These are phyloP conservation scores for Kwoniella europaea DNA, from an alignment of 768 basidiomycete genomes.

Conservation along the genomic window DNA sequence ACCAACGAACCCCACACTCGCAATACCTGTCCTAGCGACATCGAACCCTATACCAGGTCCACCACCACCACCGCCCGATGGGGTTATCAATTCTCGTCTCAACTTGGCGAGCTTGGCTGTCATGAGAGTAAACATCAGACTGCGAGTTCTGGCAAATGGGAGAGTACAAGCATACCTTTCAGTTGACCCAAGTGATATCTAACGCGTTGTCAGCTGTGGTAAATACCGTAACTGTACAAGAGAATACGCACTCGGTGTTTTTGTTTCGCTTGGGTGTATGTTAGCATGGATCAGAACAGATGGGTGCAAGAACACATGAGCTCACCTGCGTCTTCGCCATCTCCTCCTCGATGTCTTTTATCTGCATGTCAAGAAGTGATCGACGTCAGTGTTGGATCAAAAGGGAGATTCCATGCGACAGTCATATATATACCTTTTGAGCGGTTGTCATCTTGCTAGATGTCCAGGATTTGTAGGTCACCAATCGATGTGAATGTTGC, in stretches of 20 bases:
- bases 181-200: constrained; percentile 95
- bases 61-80: constrained; percentile 75
- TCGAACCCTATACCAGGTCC: constrained; percentile 96
- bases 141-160: constrained; percentile 2
- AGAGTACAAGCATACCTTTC: constrained; percentile 62
- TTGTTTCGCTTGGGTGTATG: constrained; percentile 58
- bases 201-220: neutral
- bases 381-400: neutral
- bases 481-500: too few species aligned
- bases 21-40: constrained; percentile 94
- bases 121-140: constrained; percentile 12
- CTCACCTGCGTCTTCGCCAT: constrained; percentile 82
- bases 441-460: constrained; percentile 53
- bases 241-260: constrained; percentile 49
- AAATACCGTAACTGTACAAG: neutral
- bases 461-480: neutral
- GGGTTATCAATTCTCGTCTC: constrained; percentile 85
- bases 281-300: neutral
- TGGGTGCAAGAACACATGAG: constrained; percentile 41
- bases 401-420: neutral
- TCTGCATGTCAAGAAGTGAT: constrained; percentile 60
- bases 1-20: constrained; percentile 79
- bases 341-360: constrained; percentile 74
- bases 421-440: constrained; percentile 43
- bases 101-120: constrained; percentile 94